Percentiles rank a stretch among this genome's conserved stretches.
phyloP scores from a whole-genome alignment of 208 protist genomes.

The Leishmania braziliensis region DNA sequence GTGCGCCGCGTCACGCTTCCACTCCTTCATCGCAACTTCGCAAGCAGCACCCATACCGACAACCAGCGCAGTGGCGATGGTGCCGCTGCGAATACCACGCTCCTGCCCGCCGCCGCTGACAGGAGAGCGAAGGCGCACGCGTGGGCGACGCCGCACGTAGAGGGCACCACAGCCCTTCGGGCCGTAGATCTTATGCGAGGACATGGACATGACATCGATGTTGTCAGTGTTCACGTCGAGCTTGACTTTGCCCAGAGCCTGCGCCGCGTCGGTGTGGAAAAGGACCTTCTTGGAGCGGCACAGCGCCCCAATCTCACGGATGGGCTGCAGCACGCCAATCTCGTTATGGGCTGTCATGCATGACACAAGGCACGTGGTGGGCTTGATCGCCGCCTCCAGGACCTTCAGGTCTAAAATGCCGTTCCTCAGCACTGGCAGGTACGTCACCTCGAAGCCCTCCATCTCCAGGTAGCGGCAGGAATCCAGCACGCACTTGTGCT shows the following conservation, averaged over 20 bases:
- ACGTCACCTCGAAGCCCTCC: constrained; percentile 97
- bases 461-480: constrained; percentile 97
- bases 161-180: constrained; percentile 95
- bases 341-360: constrained; percentile 99
- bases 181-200: constrained; percentile 98
- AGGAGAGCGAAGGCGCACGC: constrained; percentile 97
- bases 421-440: constrained; percentile 97
- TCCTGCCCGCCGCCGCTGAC: constrained; percentile 99
- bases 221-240: constrained; percentile 97
- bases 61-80: constrained; percentile 92
- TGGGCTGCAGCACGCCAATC: constrained; percentile 98
- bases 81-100: constrained; percentile 95
- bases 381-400: constrained; percentile 93
- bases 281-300: constrained; percentile 95
- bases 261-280: constrained; percentile 98
- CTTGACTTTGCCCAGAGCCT: constrained; percentile 98
- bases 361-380: constrained; percentile 96
- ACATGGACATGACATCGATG: constrained; percentile 98
- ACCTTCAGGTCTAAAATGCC: constrained; percentile 95
- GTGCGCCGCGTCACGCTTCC: constrained; percentile 93
- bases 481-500: constrained; percentile 99
- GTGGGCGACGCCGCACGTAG: constrained; percentile 92
- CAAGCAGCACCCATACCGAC: constrained; percentile 96
- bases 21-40: constrained; percentile 90
- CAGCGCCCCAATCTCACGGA: constrained; percentile 96